Evolutionary conservation across 139 green algal genomes (phyloP), one percentile per base, ranked within the genome.

Genomic region (Coccomyxa sp.): DNA sequence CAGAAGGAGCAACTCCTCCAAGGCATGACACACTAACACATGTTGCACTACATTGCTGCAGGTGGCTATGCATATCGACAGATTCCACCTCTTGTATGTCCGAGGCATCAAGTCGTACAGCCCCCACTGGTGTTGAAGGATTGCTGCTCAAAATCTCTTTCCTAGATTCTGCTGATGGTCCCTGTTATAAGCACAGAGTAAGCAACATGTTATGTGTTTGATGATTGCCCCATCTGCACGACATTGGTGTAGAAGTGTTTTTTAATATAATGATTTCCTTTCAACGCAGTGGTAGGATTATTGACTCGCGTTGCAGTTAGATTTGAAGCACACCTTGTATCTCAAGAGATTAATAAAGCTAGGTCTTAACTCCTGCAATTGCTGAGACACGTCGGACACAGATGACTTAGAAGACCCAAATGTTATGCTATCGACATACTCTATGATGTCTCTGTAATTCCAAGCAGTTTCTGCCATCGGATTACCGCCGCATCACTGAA

Each of bases 271-370:
- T 9, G 3, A 14, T 74, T 27, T 30, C 9, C 21, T 23, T 27
- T 27, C 38, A 51, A 51, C 3, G 38, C 38, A 51, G 3, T 51
- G 38, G 38, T 51, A 51, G 38, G 38, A 51, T 51, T 3, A 23
- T 10, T 77, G 23, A 31, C 16, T 31, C 10, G 14, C 1, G n/a
- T 3, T 1, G n/a, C 71, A 31, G 10, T 38, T 51, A 16, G 1
- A 3, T 10, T 38, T 68, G 51, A 74, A 45, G 67, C 32, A 57
- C 18, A 90, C 92, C 88, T 93, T 91, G 79, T 90, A 90, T 13
- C 89, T 80, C 25, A 94, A 82, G 59, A 94, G 81, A 51, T 91
- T 91, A 0, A 93, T 51, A 32, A 95, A 90, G 13, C 71, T 84
- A 27, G 86, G 81, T 77, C 85, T 87, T 68, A 85, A 88, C 21